phyloP scores from a whole-genome alignment of 495 filamentous ascomycete genomes.

The Aspergillus panamensis region DNA sequence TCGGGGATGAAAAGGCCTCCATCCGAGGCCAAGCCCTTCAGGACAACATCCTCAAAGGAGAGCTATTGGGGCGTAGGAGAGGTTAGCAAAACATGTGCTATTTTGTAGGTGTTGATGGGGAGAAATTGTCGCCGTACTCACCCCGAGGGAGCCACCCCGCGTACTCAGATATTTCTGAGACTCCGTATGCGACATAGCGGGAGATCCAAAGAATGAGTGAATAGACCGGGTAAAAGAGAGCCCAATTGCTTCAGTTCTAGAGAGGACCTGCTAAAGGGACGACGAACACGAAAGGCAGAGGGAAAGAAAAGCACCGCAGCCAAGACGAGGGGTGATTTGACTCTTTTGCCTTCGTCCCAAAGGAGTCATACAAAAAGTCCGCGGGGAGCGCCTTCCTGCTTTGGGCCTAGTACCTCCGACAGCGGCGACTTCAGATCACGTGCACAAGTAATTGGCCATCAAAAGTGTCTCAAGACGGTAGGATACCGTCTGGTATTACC shows the following conservation, averaged over 20 bases:
- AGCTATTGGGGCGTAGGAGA: conserved; percentile 47
- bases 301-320: neutral
- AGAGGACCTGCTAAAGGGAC: neutral
- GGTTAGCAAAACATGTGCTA: conserved; percentile 12
- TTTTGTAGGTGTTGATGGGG: neutral
- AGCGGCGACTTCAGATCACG: conserved; percentile 27
- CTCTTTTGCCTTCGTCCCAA: conserved; percentile 3
- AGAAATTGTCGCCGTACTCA: conserved; percentile 34
- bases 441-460: conserved; percentile 9
- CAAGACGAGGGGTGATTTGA: neutral
- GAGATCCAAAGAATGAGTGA: neutral
- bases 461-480: neutral
- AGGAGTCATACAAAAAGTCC: conserved; percentile 9
- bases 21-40: conserved; percentile 86
- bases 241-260: neutral
- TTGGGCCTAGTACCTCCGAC: conserved; percentile 31
- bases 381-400: conserved; percentile 8
- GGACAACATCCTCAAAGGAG: conserved; percentile 85
- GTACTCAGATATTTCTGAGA: conserved; percentile 82
- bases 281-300: neutral
- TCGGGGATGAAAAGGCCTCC: conserved; percentile 90
- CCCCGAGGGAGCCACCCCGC: conserved; percentile 73
- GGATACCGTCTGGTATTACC: neutral
- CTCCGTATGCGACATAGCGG: conserved; percentile 20
- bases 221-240: neutral